Conservation (phyloP, 805 yeast species). For the Ogataea ramenticola region DNA sequence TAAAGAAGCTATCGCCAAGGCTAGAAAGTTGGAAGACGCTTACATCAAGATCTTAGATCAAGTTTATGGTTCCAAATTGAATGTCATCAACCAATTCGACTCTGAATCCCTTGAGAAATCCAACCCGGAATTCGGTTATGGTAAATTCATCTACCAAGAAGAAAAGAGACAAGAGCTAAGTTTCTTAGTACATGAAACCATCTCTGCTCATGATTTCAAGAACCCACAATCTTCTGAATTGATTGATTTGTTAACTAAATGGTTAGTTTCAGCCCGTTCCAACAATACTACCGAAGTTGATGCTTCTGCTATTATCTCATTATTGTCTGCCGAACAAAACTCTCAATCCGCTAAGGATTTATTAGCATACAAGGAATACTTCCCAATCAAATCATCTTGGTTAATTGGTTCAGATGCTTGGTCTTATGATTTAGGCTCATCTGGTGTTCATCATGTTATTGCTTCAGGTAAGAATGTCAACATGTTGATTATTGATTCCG, state of each 20-base stretch:
- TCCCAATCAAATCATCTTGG: constrained; percentile 59
- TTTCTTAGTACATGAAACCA: constrained; percentile 36
- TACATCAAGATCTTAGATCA: constrained; percentile 72
- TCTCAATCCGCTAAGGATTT: constrained; percentile 38
- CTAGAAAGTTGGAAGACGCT: constrained; percentile 57
- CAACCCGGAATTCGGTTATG: constrained; percentile 85
- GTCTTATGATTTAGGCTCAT: constrained; percentile 87
- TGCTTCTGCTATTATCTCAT: constrained; percentile 24
- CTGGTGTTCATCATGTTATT: constrained; percentile 83
- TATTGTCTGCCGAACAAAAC: constrained; percentile 31
- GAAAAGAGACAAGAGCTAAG: constrained; percentile 43
- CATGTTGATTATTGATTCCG: constrained; percentile 81
- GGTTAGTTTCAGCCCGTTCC: constrained; percentile 53
- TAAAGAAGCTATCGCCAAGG: constrained; percentile 37
- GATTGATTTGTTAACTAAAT: constrained; percentile 53
- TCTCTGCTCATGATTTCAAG: constrained; percentile 35
- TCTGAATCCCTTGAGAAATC: constrained; percentile 37
- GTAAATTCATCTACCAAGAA: constrained; percentile 55
- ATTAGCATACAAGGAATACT: constrained; percentile 37
- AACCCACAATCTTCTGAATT: constrained; percentile 39
- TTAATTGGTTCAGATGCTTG: constrained; percentile 90
- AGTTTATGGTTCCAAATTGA: constrained; percentile 47
- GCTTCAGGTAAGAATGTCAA: constrained; percentile 72
- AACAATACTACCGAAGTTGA: constrained; percentile 16
- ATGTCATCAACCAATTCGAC: constrained; percentile 47